A percentile compares a stretch with the other conserved stretches of the same genome.
phyloP scores from a whole-genome alignment of 2,329 filamentous ascomycete species.

The Cordyceps pruinosa region DNA sequence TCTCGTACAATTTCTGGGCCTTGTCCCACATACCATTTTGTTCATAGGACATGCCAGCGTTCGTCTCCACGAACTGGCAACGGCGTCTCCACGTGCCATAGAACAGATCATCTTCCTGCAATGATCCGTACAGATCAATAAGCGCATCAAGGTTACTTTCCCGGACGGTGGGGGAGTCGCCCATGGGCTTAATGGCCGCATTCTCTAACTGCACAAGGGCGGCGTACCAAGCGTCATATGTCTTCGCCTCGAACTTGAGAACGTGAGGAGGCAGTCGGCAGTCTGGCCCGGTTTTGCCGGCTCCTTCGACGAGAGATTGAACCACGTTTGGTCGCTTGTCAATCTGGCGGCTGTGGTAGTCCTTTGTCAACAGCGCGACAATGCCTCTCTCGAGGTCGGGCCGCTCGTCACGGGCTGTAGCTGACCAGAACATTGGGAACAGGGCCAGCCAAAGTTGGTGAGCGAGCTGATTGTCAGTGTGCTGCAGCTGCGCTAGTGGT shows the following conservation, averaged over 20 bases:
- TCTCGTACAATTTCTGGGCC: constrained; percentile 93
- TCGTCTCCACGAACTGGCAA: constrained; percentile 95
- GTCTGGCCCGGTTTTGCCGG: constrained; percentile 73
- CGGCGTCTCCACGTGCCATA: constrained; percentile 94
- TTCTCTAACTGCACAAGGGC: constrained; percentile 86
- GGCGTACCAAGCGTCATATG: constrained; percentile 97
- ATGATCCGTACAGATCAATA: constrained; percentile 81
- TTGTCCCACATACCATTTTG: constrained; percentile 99
- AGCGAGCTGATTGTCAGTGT: constrained; percentile 73
- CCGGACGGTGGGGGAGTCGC: constrained; percentile 75
- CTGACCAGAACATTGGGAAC: constrained; percentile 92
- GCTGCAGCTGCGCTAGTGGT: constrained; percentile 84
- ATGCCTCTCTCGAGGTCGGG: constrained; percentile 85
- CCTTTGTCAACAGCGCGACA: constrained; percentile 84
- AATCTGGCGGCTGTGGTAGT: constrained; percentile 89
- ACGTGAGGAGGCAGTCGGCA: constrained; percentile 94
- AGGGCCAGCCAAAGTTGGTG: constrained; percentile 86
- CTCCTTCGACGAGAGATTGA: constrained; percentile 82
- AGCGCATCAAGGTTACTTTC: constrained; percentile 95
- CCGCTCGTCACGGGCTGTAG: constrained; percentile 78
- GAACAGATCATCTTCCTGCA: constrained; percentile 95
- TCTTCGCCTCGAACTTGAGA: constrained; percentile 88
- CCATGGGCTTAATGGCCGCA: constrained; percentile 72
- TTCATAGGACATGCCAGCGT: constrained; percentile 93
- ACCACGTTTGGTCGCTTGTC: constrained; percentile 95